Evolutionary conservation across 345 rosid genomes (phyloP), one percentile per base, ranked within the genome.

Genomic region (Iberis pinnata): DNA sequence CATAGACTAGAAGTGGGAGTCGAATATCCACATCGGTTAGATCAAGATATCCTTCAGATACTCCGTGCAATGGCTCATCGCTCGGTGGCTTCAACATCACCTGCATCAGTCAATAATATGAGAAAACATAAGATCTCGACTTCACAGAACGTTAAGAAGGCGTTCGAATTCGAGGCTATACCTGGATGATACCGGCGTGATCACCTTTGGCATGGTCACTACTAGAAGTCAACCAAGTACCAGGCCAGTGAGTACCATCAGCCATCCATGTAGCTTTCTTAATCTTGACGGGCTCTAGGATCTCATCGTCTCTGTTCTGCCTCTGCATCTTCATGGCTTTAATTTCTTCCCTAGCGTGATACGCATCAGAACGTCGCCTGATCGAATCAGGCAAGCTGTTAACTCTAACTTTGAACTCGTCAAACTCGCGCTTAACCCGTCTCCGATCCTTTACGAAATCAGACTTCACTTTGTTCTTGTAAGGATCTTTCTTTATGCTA

Each of bases 191-290:
- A 60, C 96, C 96, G 50, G 95, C 93, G 47, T 90, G 98, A 71
- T 90, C 96, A 59, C 96, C 88, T 47, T 40, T 68, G 25, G 98
- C 63, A 65, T 90, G 96, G 75, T 90, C 96, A 43, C 84, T 50
- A 12, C 67, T 51, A 53, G 89, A 47, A 55, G 67, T 67, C 76
- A 85, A 60, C 98, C 96, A 90, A 73, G 92, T 84, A 24, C 98
- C 98, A 5, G 98, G 98, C 98, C 98, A 90, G 62, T 90, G 92
- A 49, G 98, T 88, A 38, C 95, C 89, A 76, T 90, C 98, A 52
- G 98, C 98, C 98, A 90, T 90, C 98, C 98, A 90, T 9, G 98
- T 90, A 9, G 96, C 98, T 72, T 88, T 90, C 2, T 84, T 84
- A 58, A 90, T 81, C 82, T 88, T 90, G 53, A 81, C 78, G 31